Evolutionary conservation across 768 basidiomycete species (phyloP), one percentile per base, ranked within the genome.

Genomic region (Piloderma croceum): DNA sequence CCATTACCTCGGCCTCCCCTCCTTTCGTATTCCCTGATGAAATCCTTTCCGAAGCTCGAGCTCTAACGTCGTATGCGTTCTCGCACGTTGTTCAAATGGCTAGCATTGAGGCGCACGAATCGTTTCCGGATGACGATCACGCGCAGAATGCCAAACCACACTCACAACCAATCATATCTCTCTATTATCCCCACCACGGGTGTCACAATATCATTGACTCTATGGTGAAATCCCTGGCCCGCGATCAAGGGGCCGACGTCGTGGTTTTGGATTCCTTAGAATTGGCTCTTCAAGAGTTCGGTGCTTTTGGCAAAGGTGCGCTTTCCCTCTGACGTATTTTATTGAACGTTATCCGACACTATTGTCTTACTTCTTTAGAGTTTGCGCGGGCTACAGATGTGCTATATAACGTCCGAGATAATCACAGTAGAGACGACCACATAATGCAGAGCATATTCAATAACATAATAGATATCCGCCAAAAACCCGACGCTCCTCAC

Each of bases 271-370:
- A n/a, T n/a, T n/a, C 49, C 10, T 36, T 51, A 9, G 46, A 51
- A 38, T 32, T 51, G 2, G 49, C 48, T 15, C 23, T 39, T 20
- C 44, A 45, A 13, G 35, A 43, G 33, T 38, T 36, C 13, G 47
- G 47, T 18, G 21, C 25, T 19, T 41, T 49, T 29, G 47, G 47
- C n/a, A 33, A 43, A 43, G 44, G 46, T 48, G 34, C 20, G 38
- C 18, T 23, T 36, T 34, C 18, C 25, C 31, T 22, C 29, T 29
- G 40, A 21, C 21, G 24, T 19, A 21, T 12, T 36, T 22, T 32
- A 19, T 35, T 25, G 20, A 39, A 17, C 25, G 9, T 27, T 43
- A 24, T 24, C 19, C 41, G 22, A 27, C 36, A n/a, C n/a, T n/a
- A n/a, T n/a, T n/a, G n/a, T n/a, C 34, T 11, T 17, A 29, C 18